Base-by-base conservation (phyloP, 202 grass and related monocot genomes). In the Cymbopogon flexuosus region DNA sequence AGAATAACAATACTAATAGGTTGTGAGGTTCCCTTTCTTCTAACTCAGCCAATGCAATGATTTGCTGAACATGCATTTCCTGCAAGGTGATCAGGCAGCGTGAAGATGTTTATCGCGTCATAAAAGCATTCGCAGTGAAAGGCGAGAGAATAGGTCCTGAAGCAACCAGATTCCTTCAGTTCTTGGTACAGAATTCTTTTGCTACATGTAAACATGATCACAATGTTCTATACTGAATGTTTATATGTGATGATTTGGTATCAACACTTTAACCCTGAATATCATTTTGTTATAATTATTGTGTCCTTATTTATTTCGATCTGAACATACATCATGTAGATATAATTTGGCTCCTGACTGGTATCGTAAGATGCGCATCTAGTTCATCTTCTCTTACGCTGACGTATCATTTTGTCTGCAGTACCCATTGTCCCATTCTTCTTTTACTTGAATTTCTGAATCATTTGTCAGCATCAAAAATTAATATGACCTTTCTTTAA, bases 31-130 rank as follows among this genome's bases (percentile, higher is more conserved):
- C 10, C 79, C 65, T 81, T 71, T 86, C 31, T 66, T 31, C 23
- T 81, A 31, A 65, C 45, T 63, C 3, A 82, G 31, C 49, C 39
- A 64, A 69, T 64, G n/a, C 21, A 63, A 65, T 36, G 3, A 70
- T 82, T 70, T 85, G 68, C 75, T 89, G 68, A 83, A 15, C 62
- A 31, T 75, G 22, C 69, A 75, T 97, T 90, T 97, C 58, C 45
- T 95, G 90, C 92, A 93, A 93, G 90, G 82, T 98, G 81, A 93
- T 68, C 88, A 99, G 92, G 89, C 91, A 99, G 65, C 92, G 87
- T 60, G 90, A 99, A 63, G 96, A 99, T 90, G 92, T 93, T 66
- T 99, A 99, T 85, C 86, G 54, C 34, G 88, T 93, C 47, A 68
- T 95, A 37, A 99, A 99, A 87, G 92, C 80, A 43, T 95, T 95